A percentile compares a stretch with the other conserved stretches of the same genome.
These are phyloP conservation scores for Marasmius tenuissimus DNA, from an alignment of 1,284 basidiomycete species.

Conservation along the genomic window DNA sequence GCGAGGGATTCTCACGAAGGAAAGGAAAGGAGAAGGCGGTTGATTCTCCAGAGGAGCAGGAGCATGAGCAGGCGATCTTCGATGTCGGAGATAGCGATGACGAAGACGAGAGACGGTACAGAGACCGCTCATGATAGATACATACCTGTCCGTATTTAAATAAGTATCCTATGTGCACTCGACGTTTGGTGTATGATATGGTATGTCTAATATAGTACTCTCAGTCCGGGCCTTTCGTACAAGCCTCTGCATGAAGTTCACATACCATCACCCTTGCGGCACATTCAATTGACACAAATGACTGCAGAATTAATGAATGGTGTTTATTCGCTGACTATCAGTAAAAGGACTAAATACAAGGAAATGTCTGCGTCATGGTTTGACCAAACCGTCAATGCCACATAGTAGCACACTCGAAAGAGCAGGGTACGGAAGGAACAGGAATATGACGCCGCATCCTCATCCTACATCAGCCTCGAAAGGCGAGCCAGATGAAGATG, in stretches of 20 bases:
- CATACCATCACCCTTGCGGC: no score
- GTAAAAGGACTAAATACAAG: not conserved
- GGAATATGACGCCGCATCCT: slow-evolving; percentile 71
- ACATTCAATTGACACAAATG: not conserved
- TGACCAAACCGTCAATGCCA: slow-evolving; percentile 75
- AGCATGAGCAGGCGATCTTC: slow-evolving; percentile 37
- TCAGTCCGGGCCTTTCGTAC: no score
- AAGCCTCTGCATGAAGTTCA: no score
- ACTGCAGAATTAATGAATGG: not conserved
- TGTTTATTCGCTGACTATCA: not conserved
- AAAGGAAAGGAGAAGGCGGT: slow-evolving; percentile 45
- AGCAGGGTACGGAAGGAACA: slow-evolving; percentile 63
- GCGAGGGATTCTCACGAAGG: slow-evolving; percentile 20
- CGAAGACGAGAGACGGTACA: slow-evolving; percentile 38
- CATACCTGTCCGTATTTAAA: not conserved
- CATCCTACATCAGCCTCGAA: slow-evolving; percentile 52
- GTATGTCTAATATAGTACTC: no score
- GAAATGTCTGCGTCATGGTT: slow-evolving; percentile 73
- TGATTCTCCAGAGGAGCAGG: slow-evolving; percentile 27
- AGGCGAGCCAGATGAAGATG: slow-evolving; percentile 37
- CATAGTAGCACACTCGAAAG: slow-evolving; percentile 56
- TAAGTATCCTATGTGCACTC: not conserved
- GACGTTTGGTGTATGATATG: no score
- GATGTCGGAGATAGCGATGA: slow-evolving; percentile 44
- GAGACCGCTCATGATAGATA: slow-evolving; percentile 8